Evolutionary conservation across 2,329 filamentous ascomycete genomes (phyloP).

Genomic region (Verticillium albo-atrum): DNA sequence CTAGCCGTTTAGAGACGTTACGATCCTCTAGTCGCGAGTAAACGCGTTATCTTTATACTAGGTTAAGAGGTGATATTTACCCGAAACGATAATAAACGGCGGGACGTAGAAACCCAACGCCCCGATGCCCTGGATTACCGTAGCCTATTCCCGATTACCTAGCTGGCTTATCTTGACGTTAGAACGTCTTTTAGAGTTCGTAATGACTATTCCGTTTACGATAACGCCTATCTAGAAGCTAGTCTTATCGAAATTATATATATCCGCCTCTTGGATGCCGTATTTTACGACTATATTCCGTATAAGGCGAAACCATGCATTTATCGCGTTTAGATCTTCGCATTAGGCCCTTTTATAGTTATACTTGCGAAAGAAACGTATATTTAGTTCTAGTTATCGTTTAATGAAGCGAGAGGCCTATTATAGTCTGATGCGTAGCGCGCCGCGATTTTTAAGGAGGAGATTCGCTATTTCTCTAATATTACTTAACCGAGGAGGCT

Average conservation of each 20-base stretch:
- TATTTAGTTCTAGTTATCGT: no score
- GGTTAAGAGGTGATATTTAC: no score
- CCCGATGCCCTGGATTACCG: not conserved
- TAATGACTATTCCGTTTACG: no score
- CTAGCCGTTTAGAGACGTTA: slow-evolving; percentile 14
- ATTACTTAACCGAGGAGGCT: no score
- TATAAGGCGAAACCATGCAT: not conserved
- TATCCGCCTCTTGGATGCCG: not conserved
- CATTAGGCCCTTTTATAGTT: not conserved
- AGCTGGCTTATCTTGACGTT: not conserved
- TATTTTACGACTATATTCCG: not conserved
- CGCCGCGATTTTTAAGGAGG: no score
- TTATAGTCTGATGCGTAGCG: no score
- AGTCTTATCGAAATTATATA: not conserved
- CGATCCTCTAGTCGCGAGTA: not conserved
- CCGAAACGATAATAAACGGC: no score
- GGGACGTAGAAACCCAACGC: not conserved
- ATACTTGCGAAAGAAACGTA: no score
- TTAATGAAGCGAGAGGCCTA: no score
- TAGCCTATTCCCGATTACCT: no score
- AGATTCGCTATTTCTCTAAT: no score
- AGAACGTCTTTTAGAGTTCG: not conserved
- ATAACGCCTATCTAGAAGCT: not conserved
- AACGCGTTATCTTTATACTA: not conserved
- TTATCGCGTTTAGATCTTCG: not conserved